Conservation (phyloP, 257 asterid genomes). For the Striga asiatica region DNA sequence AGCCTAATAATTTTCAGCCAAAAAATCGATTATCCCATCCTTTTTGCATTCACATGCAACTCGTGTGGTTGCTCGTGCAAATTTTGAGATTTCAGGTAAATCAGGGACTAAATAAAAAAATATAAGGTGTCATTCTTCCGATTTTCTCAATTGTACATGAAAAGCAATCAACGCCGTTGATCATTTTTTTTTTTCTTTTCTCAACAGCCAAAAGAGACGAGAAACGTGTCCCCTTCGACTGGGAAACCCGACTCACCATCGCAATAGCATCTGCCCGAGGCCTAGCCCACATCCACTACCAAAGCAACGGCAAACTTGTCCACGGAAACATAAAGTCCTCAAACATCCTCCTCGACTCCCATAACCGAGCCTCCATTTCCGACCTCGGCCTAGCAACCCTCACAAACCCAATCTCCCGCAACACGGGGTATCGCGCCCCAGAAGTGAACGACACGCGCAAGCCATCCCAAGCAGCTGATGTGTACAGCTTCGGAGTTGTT, state of each 20-base stretch:
- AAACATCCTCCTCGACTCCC: slow-evolving; percentile 46
- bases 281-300: slow-evolving; percentile 40
- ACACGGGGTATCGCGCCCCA: slow-evolving; percentile 47
- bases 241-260: slow-evolving; percentile 43
- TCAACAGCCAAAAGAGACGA: slow-evolving; percentile 48
- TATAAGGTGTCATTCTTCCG: too few species aligned
- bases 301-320: slow-evolving; percentile 35
- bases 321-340: slow-evolving; percentile 64
- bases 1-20: too few species aligned
- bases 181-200: too few species aligned
- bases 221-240: slow-evolving; percentile 31
- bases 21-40: too few species aligned
- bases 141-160: too few species aligned
- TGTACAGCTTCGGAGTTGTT: slow-evolving; percentile 58
- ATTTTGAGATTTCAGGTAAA: too few species aligned
- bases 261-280: slow-evolving; percentile 41
- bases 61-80: too few species aligned
- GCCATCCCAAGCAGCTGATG: slow-evolving; percentile 48
- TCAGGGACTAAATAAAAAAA: too few species aligned
- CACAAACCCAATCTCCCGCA: slow-evolving; percentile 26
- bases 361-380: slow-evolving; percentile 33
- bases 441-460: slow-evolving; percentile 45
- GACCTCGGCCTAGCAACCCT: slow-evolving; percentile 48
- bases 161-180: too few species aligned
- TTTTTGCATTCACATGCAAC: too few species aligned